These are phyloP conservation scores for Cercospora citrullina DNA, from an alignment of 2,329 filamentous ascomycete species.

Conservation along the genomic window DNA sequence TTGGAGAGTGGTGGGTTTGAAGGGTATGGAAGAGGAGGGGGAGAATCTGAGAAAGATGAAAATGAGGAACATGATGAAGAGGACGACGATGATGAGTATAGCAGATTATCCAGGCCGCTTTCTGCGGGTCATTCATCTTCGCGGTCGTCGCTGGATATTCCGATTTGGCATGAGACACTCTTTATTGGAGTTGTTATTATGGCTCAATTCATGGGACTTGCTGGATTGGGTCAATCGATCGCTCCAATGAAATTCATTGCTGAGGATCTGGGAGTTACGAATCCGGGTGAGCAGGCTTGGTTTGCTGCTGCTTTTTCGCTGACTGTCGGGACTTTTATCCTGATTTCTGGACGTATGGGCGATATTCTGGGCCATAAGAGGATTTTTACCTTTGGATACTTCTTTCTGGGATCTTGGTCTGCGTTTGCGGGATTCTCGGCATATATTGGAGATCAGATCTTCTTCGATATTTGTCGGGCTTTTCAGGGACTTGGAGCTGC, in stretches of 20 bases:
- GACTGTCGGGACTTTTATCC: constrained; percentile 49
- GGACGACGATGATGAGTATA: background rate
- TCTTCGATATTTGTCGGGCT: constrained; percentile 43
- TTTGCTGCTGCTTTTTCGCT: constrained; percentile 46
- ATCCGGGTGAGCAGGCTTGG: constrained; percentile 48
- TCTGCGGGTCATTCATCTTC: background rate
- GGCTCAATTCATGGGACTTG: constrained; percentile 34
- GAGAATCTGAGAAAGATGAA: background rate
- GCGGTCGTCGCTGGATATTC: constrained; percentile 18
- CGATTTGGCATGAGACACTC: constrained; percentile 29
- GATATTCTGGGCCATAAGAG: constrained; percentile 47
- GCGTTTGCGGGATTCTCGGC: constrained; percentile 43
- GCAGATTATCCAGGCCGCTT: background rate
- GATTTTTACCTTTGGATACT: constrained; percentile 44
- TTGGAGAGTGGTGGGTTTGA: constrained; percentile 8
- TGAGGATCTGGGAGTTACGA: constrained; percentile 42
- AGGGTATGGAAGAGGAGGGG: background rate
- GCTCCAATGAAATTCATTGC: constrained; percentile 50
- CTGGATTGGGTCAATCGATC: constrained; percentile 36
- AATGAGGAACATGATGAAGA: background rate
- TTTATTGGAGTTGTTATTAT: constrained; percentile 33
- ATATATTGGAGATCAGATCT: constrained; percentile 33
- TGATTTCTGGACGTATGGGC: constrained; percentile 47
- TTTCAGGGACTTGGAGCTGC: constrained; percentile 46
- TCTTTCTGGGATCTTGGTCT: constrained; percentile 45